Evolutionary conservation across 306 rosid species (phyloP), one percentile per base, ranked within the genome.

Genomic region (Dryas drummondii): DNA sequence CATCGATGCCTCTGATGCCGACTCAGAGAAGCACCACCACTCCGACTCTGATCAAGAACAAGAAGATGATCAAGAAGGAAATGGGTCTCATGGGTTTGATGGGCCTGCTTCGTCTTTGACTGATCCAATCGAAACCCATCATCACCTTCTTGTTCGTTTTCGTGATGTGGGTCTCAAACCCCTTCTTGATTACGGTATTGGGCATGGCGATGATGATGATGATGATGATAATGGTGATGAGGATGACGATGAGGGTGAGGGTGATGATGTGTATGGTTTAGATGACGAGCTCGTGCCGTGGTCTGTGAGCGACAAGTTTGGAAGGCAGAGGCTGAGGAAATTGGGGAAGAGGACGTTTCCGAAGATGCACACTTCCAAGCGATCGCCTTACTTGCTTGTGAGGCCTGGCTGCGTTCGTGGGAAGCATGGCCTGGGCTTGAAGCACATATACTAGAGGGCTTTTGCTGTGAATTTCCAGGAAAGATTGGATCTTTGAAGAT

Each of bases 231-330:
- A 10, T 7, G 68, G 41, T 2, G 76, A 37, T 0, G 77, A 70
- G 1, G 82, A 68, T 4, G 82, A 65, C 0, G 81, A 76, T 0
- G 79, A 76, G 0, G 83, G 42, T 0, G 91, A 58, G 0, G 88
- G 47, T 0, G 87, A 81, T 4, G 82, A 76, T 37, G 79, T 63
- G 68, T 66, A 61, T 45, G 96, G 84, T 58, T 77, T 93, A 77
- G 89, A 93, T 50, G 98, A 93, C 70, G 98, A 93, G 80, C 91
- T 93, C 45, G 89, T 93, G 81, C 97, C 98, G 3, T 91, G 97
- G 97, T 76, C 84, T 17, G 91, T 91, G 17, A 77, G 91, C 67
- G 77, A 68, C 42, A 91, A 85, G 57, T 59, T 91, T 22, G 91
- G 83, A 81, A 79, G 97, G 75, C 85, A 93, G 84, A 88, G 97